Conservation (phyloP, 441 rosid species). For the Jatropha podagrica region DNA sequence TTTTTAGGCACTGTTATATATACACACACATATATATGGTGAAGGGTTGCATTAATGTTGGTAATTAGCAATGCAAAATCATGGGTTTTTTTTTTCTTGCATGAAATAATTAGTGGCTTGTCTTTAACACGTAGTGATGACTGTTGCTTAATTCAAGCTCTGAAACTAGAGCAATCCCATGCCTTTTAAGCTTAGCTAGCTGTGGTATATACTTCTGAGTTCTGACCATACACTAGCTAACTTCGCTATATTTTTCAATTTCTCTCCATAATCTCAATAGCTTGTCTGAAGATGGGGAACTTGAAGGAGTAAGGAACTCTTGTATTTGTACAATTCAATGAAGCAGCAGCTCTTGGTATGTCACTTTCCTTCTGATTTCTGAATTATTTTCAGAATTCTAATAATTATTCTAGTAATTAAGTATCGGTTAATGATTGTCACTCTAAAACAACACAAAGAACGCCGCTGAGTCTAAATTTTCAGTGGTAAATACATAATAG, state of each 20-base stretch:
- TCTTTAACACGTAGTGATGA: background rate
- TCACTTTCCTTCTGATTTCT: background rate
- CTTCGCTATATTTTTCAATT: slow-evolving; percentile 16
- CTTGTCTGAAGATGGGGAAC: slow-evolving; percentile 64
- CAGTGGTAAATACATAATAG: background rate
- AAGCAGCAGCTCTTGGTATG: slow-evolving; percentile 23
- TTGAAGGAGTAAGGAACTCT: slow-evolving; percentile 51
- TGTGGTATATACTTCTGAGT: background rate
- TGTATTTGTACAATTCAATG: slow-evolving; percentile 70
- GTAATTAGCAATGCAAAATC: background rate
- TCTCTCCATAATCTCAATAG: slow-evolving; percentile 27
- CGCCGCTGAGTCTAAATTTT: background rate
- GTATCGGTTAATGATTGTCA: background rate
- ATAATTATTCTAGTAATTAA: background rate
- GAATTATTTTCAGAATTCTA: background rate
- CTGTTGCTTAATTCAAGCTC: background rate
- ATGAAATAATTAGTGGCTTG: background rate
- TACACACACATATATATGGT: background rate
- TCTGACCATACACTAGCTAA: background rate
- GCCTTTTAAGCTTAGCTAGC: background rate
- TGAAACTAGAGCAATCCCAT: background rate
- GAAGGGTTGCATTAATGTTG: slow-evolving; percentile 1
- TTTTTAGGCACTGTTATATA: background rate
- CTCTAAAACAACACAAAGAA: background rate
- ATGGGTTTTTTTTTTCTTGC: background rate